Evolutionary conservation across 2,329 filamentous ascomycete genomes (phyloP), one percentile per base, ranked within the genome.

Genomic region (Aspergillus ochraceus): DNA sequence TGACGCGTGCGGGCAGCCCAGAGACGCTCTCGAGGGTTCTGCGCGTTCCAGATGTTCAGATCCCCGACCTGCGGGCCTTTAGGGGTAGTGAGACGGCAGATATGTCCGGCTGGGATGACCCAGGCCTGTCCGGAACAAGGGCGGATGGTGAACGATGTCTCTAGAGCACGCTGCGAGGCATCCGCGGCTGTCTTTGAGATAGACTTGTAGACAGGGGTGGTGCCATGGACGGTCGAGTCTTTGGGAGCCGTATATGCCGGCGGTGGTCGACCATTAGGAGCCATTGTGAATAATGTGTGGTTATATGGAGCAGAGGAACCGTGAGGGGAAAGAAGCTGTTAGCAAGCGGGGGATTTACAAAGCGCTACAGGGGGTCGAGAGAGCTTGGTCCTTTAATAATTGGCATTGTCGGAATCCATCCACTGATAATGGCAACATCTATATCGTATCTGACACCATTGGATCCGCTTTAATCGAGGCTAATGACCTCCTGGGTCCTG

Each of bases 11-110:
- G 84, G 1, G 86, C 82, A 1, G 91, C 91, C 91, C 91, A 96
- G 79, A 96, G 91, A 47, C 87, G 83, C 73, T 96, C 91, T 14
- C 90, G 85, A 0, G 90, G 89, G 73, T 95, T 92, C 63, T 87
- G 78, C 5, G 83, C 81, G 67, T 89, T 91, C 90, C 90, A 96
- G 67, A 95, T 83, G 73, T 96, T 96, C 19, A 95, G 78, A 68
- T 95, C 91, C 56, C 90, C 90, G 52, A 96, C 90, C 77, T 96
- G 91, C 0, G 91, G 86, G 0, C 91, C 91, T 57, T 88, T 80
- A 0, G 90, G 90, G 0, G 91, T 94, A 59, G 86, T 89, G 62
- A 96, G 87, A 14, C 87, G 85, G 61, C 91, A 85, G 58, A 95
- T 83, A 52, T 83, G 83, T 3, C 90, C 89, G 1, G 85, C 85